phyloP scores from a whole-genome alignment of 768 basidiomycete genomes.

The Russula compacta region DNA sequence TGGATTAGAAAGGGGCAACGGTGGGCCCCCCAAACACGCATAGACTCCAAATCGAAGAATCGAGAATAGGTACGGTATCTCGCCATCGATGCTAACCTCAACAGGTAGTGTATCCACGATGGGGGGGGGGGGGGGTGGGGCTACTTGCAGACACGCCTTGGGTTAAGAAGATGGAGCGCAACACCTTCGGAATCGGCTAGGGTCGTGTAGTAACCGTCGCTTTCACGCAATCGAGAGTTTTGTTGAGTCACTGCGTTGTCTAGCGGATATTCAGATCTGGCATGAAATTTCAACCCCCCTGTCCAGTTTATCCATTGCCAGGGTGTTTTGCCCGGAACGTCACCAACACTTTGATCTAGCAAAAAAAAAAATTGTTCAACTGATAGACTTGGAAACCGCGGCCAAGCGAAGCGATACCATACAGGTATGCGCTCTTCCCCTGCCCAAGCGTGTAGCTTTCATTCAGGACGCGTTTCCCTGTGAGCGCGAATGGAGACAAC shows the following conservation, averaged over 20 bases:
- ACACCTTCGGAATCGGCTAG: too few species aligned
- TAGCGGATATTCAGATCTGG: background rate
- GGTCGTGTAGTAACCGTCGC: background rate
- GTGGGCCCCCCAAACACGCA: background rate
- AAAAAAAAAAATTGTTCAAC: background rate
- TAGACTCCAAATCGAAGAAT: background rate
- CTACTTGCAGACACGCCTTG: background rate
- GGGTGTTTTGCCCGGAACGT: too few species aligned
- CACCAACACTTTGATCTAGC: background rate
- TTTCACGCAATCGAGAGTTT: background rate
- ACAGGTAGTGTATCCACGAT: conserved; percentile 1
- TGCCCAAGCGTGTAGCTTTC: too few species aligned
- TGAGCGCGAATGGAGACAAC: background rate
- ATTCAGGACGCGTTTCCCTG: too few species aligned
- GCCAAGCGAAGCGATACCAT: background rate
- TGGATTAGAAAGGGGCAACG: background rate
- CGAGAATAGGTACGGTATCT: background rate
- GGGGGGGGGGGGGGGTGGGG: background rate
- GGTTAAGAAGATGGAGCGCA: background rate
- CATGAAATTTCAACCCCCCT: background rate
- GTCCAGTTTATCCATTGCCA: background rate
- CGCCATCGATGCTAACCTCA: conserved; percentile 7
- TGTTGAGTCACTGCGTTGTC: background rate
- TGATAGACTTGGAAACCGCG: background rate
- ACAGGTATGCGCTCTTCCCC: too few species aligned